These are phyloP conservation scores for Fusarium buharicum DNA, from an alignment of 2,329 filamentous ascomycete genomes.

Conservation along the genomic window DNA sequence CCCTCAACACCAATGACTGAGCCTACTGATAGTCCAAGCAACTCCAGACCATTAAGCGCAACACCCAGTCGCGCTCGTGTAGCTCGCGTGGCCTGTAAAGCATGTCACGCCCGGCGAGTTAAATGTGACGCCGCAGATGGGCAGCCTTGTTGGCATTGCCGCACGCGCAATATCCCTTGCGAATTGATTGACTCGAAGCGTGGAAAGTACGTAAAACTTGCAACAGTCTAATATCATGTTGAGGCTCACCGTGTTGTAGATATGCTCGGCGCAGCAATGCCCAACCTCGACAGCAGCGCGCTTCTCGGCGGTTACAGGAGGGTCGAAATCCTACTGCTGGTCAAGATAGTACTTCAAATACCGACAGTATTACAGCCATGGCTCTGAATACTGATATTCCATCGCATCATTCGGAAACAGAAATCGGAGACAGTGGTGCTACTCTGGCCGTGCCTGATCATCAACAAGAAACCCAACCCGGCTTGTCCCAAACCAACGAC, in stretches of 20 bases:
- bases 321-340: background rate
- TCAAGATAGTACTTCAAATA: background rate
- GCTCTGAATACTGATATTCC: background rate
- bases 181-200: conserved; percentile 35
- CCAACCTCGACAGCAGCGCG: conserved; percentile 3
- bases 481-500: background rate
- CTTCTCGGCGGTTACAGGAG: conserved; percentile 5
- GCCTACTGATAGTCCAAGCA: background rate
- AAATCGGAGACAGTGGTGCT: too few relatives aligned
- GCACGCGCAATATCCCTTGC: conserved; percentile 19
- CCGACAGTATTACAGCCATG: background rate
- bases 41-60: background rate
- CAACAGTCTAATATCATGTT: accelerated
- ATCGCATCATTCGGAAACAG: too few relatives aligned
- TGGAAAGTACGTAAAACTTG: conserved; percentile 19
- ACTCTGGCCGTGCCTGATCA: background rate
- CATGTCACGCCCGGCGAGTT: conserved; percentile 34
- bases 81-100: conserved; percentile 36
- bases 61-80: conserved; percentile 4
- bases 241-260: background rate
- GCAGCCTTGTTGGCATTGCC: conserved; percentile 38
- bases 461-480: background rate
- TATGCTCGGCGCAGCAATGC: conserved; percentile 11
- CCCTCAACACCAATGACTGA: background rate
- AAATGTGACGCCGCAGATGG: conserved; percentile 36